A percentile compares a stretch with the other conserved stretches of the same genome.
Conservation (phyloP, 768 basidiomycete species). For the Ramaria sp. region DNA sequence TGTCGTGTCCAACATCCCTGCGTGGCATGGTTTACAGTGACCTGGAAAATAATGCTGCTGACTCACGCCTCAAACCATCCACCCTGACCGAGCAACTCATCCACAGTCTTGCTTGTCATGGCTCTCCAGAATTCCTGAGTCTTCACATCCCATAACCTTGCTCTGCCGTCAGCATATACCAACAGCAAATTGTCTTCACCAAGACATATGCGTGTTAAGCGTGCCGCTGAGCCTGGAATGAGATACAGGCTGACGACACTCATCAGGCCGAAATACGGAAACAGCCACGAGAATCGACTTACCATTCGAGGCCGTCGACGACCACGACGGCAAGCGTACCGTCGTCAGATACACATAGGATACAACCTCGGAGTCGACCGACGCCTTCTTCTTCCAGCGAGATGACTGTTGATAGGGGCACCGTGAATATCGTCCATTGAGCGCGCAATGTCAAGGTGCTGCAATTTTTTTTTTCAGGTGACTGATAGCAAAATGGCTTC, state of each 20-base stretch:
- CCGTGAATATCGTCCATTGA: conserved; percentile 63
- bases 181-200: conserved; percentile 63
- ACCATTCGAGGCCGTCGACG: conserved; percentile 72
- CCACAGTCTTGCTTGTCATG: conserved; percentile 64
- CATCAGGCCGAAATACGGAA: background rate
- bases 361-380: conserved; percentile 54
- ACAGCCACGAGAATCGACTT: conserved; percentile 19
- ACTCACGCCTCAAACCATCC: conserved; percentile 67
- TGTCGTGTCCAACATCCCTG: background rate
- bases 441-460: conserved; percentile 60
- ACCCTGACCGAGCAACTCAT: conserved; percentile 59
- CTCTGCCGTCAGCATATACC: conserved; percentile 64
- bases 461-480: background rate
- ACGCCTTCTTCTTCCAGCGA: conserved; percentile 40
- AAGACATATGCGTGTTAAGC: conserved; percentile 52
- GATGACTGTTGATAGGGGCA: conserved; percentile 49
- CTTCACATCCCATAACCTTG: conserved; percentile 79
- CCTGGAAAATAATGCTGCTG: background rate
- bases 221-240: conserved; percentile 71
- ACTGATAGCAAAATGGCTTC: background rate
- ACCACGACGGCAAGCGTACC: conserved; percentile 78
- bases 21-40: background rate
- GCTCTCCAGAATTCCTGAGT: conserved; percentile 81
- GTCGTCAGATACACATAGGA: conserved; percentile 63
- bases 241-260: conserved; percentile 49